Base-by-base conservation (phyloP, 1,139 yeast species). In the Debaryomyces robertsiae region DNA sequence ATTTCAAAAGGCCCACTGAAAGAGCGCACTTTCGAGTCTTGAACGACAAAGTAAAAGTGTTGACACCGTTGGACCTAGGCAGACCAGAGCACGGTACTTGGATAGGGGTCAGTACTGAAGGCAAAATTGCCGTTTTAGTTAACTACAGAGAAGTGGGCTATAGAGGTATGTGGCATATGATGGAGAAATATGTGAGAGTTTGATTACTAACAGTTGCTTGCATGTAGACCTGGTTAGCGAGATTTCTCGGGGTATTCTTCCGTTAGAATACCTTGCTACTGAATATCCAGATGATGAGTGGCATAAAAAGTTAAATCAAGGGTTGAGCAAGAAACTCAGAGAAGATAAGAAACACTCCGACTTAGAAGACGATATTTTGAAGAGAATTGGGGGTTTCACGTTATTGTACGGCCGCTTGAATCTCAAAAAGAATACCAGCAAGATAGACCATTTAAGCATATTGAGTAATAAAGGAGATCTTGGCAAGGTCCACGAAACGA, bases 81-180 rank as follows among this genome's bases (percentile, higher is more conserved):
- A 66, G 93, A 39, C 64, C 69, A 1, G 91, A 82, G 47, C 89
- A 81, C 52, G 98, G 98, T 0, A 87, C 97, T 0, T 93, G 98
- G 98, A 79, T 89, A 2, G 97, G 96, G 0, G 75, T 85, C 2
- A 76, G 81, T 35, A 67, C 67, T 24, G 60, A 57, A 3, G 94
- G 94, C 0, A 74, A 78, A 43, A 47, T 91, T 2, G 87, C 95
- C 0, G 85, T 85, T 2, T 69, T 93, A 32, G 81, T 93, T 15
- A 93, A 93, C 58, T 82, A 78, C 54, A 67, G 88, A 55, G 83
- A 78, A 55, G 47, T 52, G 3, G 61, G 58, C 29, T 44, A 48
- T 15, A 41, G 43, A 18, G 43, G 65, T 61, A 54, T 43, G 65
- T 61, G 41, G 15, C 11, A 36, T 24, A 13, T n/a, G 30, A 13